Evolutionary conservation across 805 yeast species (phyloP), one percentile per base, ranked within the genome.

Genomic region (Candida maltosa): DNA sequence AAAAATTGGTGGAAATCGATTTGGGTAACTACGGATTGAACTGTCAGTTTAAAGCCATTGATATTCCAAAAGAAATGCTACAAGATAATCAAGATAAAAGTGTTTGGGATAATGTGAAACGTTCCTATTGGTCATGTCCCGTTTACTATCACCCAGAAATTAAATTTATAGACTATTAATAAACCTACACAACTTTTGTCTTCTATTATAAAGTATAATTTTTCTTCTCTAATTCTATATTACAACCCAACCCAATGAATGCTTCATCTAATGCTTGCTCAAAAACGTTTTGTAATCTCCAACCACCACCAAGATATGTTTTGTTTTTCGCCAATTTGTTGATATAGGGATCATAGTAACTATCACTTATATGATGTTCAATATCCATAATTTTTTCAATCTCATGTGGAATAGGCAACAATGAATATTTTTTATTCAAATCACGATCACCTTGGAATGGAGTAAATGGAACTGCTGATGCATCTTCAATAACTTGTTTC

Each of bases 371-470:
- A 21, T 31, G 32, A 11, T 35, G 34, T 11, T 61, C 65, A 22
- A 52, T 49, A 14, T 50, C 49, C 41, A 42, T 39, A 22, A 52
- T 37, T 19, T 55, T 56, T 22, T 50, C 58, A 23, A 45, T 39
- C 17, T 51, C 52, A 10, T 40, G 30, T 4, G 60, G 52, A 8
- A 53, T 51, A 16, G 58, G 48, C 17, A 66, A 49, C 18, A 80
- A 59, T 8, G 58, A 62, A 59, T 78, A 88, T 19, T 73, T 68
- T 35, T 69, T 68, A 16, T 66, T 59, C 6, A 64, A 41, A 39
- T 83, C 80, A 41, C 93, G 70, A 60, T 91, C 97, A 29, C 97
- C 97, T 52, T 82, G 80, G 62, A 91, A 91, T 6, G 97, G 97
- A 8, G 97, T 88, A 57, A 89, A 91, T 12, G 97, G 97, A 6